These are phyloP conservation scores for Ascomycota sp. DNA, from an alignment of 2,329 filamentous ascomycete species.

Conservation along the genomic window DNA sequence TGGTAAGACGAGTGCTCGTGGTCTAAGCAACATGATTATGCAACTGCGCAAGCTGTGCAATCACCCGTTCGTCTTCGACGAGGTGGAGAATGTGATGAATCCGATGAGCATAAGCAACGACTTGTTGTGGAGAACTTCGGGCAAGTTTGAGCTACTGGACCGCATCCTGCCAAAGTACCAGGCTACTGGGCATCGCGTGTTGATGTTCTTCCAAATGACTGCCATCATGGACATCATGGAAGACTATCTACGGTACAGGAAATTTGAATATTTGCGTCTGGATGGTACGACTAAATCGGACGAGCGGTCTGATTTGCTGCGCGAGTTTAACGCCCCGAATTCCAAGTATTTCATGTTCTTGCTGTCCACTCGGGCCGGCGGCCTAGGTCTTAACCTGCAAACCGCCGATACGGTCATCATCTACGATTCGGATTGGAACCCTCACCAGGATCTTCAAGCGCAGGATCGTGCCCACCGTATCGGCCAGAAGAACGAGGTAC, in stretches of 20 bases:
- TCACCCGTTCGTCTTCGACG: constrained; percentile 94
- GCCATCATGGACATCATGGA: constrained; percentile 99
- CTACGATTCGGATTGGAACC: constrained; percentile 99
- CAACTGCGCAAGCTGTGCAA: constrained; percentile 96
- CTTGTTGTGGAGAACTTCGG: constrained; percentile 78
- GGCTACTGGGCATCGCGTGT: constrained; percentile 70
- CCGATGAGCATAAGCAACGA: constrained; percentile 75
- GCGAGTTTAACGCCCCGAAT: constrained; percentile 67
- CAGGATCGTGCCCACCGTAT: constrained; percentile 99
- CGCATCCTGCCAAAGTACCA: constrained; percentile 84
- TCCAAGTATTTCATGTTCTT: constrained; percentile 96
- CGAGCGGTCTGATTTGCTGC: constrained; percentile 77
- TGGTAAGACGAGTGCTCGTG: constrained; percentile 79
- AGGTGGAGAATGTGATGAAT: constrained; percentile 96
- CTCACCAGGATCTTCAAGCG: constrained; percentile 94
- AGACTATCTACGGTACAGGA: constrained; percentile 72
- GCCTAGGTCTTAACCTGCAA: constrained; percentile 88
- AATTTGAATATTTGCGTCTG: constrained; percentile 68
- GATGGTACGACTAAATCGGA: constrained; percentile 96
- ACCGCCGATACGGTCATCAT: constrained; percentile 98
- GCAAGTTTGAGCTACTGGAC: constrained; percentile 92
- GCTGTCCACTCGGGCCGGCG: constrained; percentile 94
- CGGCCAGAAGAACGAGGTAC: constrained; percentile 96
- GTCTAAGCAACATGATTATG: constrained; percentile 99
- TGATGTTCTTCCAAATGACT: constrained; percentile 99